phyloP scores from a whole-genome alignment of 2,329 filamentous ascomycete species.

The Xylariales sp. region DNA sequence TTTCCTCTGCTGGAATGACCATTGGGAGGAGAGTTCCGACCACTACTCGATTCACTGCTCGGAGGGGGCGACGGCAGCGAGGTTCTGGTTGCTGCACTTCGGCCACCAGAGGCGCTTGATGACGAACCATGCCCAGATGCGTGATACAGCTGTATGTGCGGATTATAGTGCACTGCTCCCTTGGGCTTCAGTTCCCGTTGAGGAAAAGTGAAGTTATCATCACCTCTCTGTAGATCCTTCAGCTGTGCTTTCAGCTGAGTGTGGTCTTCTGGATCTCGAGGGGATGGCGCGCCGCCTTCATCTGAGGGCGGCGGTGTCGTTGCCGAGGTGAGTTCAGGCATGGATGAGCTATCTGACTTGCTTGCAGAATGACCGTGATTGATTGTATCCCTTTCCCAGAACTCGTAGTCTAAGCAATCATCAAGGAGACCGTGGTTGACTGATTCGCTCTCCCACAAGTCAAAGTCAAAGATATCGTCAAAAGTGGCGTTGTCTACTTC shows the following conservation, averaged over 20 bases:
- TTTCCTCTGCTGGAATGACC: constrained; percentile 12
- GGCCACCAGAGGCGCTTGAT: constrained; percentile 9
- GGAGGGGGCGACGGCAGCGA: constrained; percentile 17
- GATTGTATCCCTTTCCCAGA: too few species aligned
- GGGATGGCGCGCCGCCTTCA: constrained; percentile 24
- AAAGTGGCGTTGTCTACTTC: background rate
- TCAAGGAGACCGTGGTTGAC: constrained; percentile 13
- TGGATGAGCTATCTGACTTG: constrained; percentile 24
- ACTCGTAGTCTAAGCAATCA: too few species aligned
- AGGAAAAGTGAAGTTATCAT: constrained; percentile 25
- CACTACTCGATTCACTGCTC: constrained; percentile 6
- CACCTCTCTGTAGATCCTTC: constrained; percentile 21
- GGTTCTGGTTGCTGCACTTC: constrained; percentile 14
- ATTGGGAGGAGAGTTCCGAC: background rate
- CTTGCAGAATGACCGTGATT: too few species aligned
- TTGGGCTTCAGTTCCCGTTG: constrained; percentile 25
- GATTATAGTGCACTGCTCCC: constrained; percentile 8
- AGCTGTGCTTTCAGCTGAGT: constrained; percentile 5
- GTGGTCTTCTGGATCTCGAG: constrained; percentile 10
- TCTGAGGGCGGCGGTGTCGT: constrained; percentile 18
- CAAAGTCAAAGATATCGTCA: constrained; percentile 6
- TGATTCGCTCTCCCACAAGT: constrained; percentile 11
- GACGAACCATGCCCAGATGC: constrained; percentile 11
- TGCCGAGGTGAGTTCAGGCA: constrained; percentile 26
- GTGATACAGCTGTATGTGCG: constrained; percentile 22